Base-by-base conservation (phyloP, 2,329 filamentous ascomycete species). In the Zelopaecilomyces penicillatus region DNA sequence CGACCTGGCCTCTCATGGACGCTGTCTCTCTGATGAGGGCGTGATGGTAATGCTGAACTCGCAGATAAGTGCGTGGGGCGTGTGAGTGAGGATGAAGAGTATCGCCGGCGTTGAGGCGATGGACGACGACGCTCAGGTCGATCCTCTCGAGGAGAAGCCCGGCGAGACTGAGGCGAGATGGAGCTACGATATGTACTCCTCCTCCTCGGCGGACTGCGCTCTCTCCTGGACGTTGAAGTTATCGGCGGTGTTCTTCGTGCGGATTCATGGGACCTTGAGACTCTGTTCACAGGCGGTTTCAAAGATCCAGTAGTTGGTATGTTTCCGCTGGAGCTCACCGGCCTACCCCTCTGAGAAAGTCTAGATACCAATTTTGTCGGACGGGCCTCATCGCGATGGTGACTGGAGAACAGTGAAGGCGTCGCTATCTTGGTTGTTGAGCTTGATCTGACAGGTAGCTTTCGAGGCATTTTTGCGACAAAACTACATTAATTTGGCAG, bases 381-480 rank as follows among this genome's bases (percentile, higher is more conserved):
- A 19, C 39, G 37, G 5, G 36, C 37, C 42, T 45, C 40, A 3
- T 47, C 31, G 37, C 38, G 44, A 30, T 36, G 39, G 30, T 26
- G 28, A 35, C 41, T 35, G 30, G 46, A 48, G 43, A 48, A 48
- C 19, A 19, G 19, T 19, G n/a, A 48, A 36, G 30, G 31, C 45
- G 6, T 30, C 37, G 37, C 34, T 19, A n/a, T 19, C 34, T 11
- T n/a, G 8, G 37, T 7, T 30, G 29, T 44, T 28, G 47, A 49
- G 34, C 47, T 46, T 39, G 47, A 46, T 44, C 47, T 42, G 30
- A 49, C 43, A 12, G 47, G 47, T 35, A 48, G 38, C 35, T 40
- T 46, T 42, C 39, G 43, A 11, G 46, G 31, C 46, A 49, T 49
- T 6, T 26, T 41, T 41, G 37, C 27, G 7, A 5, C 35, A 9